A percentile compares a stretch with the other conserved stretches of the same genome.
Conservation (phyloP, 345 rosid genomes). For the Adansonia digitata region DNA sequence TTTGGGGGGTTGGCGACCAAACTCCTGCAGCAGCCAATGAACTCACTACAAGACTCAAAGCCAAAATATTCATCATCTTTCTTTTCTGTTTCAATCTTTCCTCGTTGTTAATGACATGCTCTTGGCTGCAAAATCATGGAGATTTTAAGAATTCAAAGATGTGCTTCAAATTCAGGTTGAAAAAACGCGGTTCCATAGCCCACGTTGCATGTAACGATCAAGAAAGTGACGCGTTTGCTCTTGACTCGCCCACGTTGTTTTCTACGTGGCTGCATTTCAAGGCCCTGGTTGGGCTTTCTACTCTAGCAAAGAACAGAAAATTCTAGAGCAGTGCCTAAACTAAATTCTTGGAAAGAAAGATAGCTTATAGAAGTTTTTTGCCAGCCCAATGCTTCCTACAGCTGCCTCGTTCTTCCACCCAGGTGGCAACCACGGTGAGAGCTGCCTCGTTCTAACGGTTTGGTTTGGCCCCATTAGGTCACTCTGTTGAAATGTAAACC, state of each 20-base stretch:
- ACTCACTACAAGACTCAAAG: constrained; percentile 41
- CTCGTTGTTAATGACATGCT: background rate
- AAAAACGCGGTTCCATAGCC: background rate
- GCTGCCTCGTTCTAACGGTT: too few relatives aligned
- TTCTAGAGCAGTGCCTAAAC: background rate
- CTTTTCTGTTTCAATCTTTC: background rate
- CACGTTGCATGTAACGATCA: background rate
- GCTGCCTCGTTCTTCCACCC: background rate
- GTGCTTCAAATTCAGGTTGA: background rate
- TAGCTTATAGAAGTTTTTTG: too few relatives aligned
- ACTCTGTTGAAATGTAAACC: too few relatives aligned
- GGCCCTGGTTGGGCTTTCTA: background rate
- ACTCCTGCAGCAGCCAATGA: constrained; percentile 36
- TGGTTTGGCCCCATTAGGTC: too few relatives aligned
- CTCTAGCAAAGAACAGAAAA: background rate
- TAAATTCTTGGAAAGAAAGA: background rate
- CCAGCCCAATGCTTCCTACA: background rate
- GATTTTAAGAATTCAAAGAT: background rate
- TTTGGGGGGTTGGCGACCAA: constrained; percentile 49
- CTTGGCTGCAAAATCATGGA: background rate
- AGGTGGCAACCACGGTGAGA: too few relatives aligned
- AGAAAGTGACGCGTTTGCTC: background rate
- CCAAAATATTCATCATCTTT: constrained; percentile 54
- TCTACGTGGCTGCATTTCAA: background rate
- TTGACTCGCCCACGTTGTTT: background rate